A percentile compares a stretch with the other conserved stretches of the same genome.
Evolutionary conservation across 1,284 basidiomycete species (phyloP).

Genomic region (Earliella scabrosa): DNA sequence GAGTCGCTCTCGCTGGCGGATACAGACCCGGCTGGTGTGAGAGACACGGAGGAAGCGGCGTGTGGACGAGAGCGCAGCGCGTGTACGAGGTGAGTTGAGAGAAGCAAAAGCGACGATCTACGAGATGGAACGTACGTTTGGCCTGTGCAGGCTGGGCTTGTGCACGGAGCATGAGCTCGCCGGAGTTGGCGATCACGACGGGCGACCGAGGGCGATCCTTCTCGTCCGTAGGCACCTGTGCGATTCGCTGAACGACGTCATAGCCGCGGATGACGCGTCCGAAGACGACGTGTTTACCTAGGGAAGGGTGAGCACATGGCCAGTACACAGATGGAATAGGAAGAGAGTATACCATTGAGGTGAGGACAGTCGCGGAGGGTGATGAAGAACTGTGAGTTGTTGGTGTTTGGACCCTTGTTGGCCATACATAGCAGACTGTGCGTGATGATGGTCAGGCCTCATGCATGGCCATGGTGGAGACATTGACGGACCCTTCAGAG

Average conservation of each 20-base stretch:
- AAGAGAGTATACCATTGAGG: constrained; percentile 53
- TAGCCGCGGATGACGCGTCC: constrained; percentile 67
- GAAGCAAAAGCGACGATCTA: not conserved
- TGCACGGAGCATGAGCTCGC: constrained; percentile 79
- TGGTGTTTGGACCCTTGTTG: constrained; percentile 81
- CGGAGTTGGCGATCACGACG: constrained; percentile 80
- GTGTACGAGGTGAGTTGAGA: too few species aligned
- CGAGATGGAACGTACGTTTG: constrained; percentile 13
- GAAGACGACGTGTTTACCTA: constrained; percentile 83
- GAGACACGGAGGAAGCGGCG: not conserved
- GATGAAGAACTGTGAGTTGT: constrained; percentile 85
- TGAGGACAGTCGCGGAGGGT: constrained; percentile 77
- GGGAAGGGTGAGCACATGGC: not conserved
- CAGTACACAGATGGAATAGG: not conserved
- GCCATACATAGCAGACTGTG: constrained; percentile 80
- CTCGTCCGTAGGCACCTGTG: constrained; percentile 62
- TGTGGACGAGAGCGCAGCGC: too few species aligned
- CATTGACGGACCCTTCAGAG: constrained; percentile 52
- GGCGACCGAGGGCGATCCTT: constrained; percentile 73
- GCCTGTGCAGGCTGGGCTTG: constrained; percentile 30
- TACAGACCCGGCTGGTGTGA: constrained; percentile 12
- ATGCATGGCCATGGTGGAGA: not conserved
- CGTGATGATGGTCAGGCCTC: not conserved
- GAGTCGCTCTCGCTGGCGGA: constrained; percentile 25
- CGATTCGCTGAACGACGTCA: constrained; percentile 60